Base-by-base conservation (phyloP, 225 moss, liverwort and hornwort genomes). In the Marchantia polymorpha region DNA sequence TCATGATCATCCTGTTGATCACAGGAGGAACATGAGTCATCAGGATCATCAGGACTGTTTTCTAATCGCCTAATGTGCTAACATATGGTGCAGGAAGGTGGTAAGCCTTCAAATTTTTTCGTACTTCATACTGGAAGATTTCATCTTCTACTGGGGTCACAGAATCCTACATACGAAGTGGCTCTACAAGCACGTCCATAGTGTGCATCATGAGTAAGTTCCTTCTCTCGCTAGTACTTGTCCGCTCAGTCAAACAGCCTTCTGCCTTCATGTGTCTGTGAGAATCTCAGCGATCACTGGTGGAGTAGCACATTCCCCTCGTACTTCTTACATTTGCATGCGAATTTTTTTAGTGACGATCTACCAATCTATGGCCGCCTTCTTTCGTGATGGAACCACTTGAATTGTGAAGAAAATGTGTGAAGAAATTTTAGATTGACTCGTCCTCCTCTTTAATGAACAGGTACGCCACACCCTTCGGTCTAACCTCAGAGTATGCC, bases 401-500 rank as follows among this genome's bases (percentile, higher is more conserved):
- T 55, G 55, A 55, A n/a, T n/a, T n/a, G n/a, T n/a, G n/a, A n/a
- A n/a, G n/a, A n/a, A n/a, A n/a, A n/a, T n/a, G n/a, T n/a, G n/a
- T n/a, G n/a, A n/a, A n/a, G n/a, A n/a, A n/a, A n/a, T n/a, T n/a
- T n/a, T n/a, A n/a, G 55, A 55, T 8, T 55, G 55, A 55, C 55
- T 14, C n/a, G n/a, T n/a, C n/a, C n/a, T n/a, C n/a, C n/a, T n/a
- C 13, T 52, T 23, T 73, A 7, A 61, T 76, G 52, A 30, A 49
- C 82, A 91, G 91, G 80, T 92, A 92, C 67, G 90, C 91, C 7
- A 90, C 91, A 68, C 91, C 91, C 26, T 92, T 92, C 82, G 96
- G 96, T 80, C 88, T 97, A 87, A 97, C 94, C 20, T 94, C 94
- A 75, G 96, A 97, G 86, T 97, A 97, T 83, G 96, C 96, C 26